Conservation (phyloP, 371 early-diverging fungal species). For the Mucor irregularis region DNA sequence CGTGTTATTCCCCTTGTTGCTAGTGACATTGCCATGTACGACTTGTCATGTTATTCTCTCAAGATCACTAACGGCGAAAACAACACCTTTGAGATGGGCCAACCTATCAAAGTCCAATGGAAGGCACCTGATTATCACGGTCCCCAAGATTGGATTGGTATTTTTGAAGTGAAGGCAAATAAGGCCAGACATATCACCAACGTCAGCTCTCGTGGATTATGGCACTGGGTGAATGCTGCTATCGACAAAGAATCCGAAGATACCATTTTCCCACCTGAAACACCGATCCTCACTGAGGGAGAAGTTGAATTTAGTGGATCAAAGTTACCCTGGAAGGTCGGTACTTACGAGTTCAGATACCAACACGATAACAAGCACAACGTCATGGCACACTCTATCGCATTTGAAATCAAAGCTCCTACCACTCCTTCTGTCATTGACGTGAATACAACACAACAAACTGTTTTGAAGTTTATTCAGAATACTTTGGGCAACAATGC, state of each 20-base stretch:
- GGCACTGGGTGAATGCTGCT: conserved; percentile 40
- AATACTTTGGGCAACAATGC: conserved; percentile 45
- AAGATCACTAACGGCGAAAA: conserved; percentile 14
- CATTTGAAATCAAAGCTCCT: conserved; percentile 74
- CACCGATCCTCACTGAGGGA: conserved; percentile 30
- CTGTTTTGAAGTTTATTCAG: conserved; percentile 36
- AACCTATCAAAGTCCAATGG: conserved; percentile 71
- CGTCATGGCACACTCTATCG: conserved; percentile 74
- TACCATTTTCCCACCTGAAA: conserved; percentile 29
- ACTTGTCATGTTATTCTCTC: conserved; percentile 52
- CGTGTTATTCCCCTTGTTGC: conserved; percentile 43
- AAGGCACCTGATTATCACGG: conserved; percentile 72
- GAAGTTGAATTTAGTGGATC: conserved; percentile 56
- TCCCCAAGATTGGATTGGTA: conserved; percentile 90
- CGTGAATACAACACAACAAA: conserved; percentile 22
- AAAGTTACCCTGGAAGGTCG: conserved; percentile 80
- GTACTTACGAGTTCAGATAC: conserved; percentile 86
- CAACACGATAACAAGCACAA: conserved; percentile 86
- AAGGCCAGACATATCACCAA: conserved; percentile 73
- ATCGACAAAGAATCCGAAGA: conserved; percentile 2
- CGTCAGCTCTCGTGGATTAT: conserved; percentile 71
- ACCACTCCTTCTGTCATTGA: conserved; percentile 14
- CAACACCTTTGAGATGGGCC: conserved; percentile 62
- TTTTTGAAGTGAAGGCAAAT: conserved; percentile 80
- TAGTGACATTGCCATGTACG: conserved; percentile 53